A percentile compares a stretch with the other conserved stretches of the same genome.
Conservation (phyloP, 495 filamentous ascomycete species). For the Penicillium crystallinum region DNA sequence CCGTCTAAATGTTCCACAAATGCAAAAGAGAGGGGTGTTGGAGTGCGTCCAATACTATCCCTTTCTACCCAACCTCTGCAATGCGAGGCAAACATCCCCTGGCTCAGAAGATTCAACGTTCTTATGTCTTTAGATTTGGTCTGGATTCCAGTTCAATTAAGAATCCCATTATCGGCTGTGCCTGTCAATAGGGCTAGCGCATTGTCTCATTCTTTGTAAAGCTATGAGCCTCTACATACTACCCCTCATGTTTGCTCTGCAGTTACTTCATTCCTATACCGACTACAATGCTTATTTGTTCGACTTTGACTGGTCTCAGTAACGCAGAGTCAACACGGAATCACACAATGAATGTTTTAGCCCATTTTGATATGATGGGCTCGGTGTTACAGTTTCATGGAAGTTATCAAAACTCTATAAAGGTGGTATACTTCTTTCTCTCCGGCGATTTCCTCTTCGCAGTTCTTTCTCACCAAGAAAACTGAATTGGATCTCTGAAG, state of each 20-base stretch:
- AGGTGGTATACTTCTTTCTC: neutral
- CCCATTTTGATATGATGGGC: slow-evolving; percentile 1
- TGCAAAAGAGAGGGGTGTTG: neutral
- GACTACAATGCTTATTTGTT: neutral
- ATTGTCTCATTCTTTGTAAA: neutral
- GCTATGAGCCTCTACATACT: neutral
- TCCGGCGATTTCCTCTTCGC: slow-evolving; percentile 1
- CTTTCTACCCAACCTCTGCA: slow-evolving; percentile 1
- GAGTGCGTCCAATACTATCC: neutral
- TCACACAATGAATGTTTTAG: neutral
- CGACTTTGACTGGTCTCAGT: neutral
- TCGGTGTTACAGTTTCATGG: neutral
- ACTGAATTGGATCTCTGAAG: neutral
- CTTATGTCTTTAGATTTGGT: neutral
- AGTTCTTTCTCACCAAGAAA: slow-evolving; percentile 3
- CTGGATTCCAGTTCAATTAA: slow-evolving; percentile 1
- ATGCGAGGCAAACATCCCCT: neutral
- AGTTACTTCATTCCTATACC: neutral
- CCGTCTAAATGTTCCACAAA: neutral
- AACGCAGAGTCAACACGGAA: neutral
- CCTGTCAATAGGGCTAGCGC: slow-evolving; percentile 1
- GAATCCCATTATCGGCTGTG: slow-evolving; percentile 6
- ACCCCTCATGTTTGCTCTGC: neutral
- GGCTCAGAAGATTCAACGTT: neutral
- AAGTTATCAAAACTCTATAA: slow-evolving; percentile 1